Evolutionary conservation across 2,329 filamentous ascomycete genomes (phyloP), one percentile per base, ranked within the genome.

Genomic region (Venturia nashicola): DNA sequence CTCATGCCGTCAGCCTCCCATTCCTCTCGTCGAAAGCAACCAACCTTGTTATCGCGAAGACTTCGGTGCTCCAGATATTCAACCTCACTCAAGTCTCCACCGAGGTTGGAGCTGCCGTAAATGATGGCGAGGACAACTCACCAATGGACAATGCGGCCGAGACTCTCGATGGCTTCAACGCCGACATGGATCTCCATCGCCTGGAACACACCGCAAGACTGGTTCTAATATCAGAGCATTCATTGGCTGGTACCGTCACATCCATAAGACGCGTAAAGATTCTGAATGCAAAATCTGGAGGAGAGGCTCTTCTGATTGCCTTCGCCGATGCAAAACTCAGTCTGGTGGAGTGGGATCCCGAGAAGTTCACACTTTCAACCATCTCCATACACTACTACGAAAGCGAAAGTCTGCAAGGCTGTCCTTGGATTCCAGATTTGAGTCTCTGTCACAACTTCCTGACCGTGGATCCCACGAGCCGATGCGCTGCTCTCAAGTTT

Each of bases 341-440:
- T 75, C 80, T 99, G 74, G 82, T 96, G 64, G 90, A 97, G 77
- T 99, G 94, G 94, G 90, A 97, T 73, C 86, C 90, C 9, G 85
- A 88, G 72, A 86, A 85, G 68, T 82, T 89, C 75, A 84, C 84
- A 61, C 86, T 97, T 69, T 86, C 88, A 69, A 97, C 93, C 62
- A 85, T 94, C 67, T 97, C 93, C 61, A 93, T 99, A 70, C 94
- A 99, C 78, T 97, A 92, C 80, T 99, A 97, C 77, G 94, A 99
- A 75, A 90, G 94, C 73, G 92, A 97, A 72, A 40, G 61, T 23
- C 80, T 93, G 66, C 85, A 88, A 68, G 86, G 88, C 62, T 88
- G 85, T 67, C 92, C 93, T 0, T 97, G 91, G 88, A 86, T 88
- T 61, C 83, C 88, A 62, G 83, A 88, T 64, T 78, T 95, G 70